These are phyloP conservation scores for Sisymbrium irio DNA, from an alignment of 345 rosid species.

Conservation along the genomic window DNA sequence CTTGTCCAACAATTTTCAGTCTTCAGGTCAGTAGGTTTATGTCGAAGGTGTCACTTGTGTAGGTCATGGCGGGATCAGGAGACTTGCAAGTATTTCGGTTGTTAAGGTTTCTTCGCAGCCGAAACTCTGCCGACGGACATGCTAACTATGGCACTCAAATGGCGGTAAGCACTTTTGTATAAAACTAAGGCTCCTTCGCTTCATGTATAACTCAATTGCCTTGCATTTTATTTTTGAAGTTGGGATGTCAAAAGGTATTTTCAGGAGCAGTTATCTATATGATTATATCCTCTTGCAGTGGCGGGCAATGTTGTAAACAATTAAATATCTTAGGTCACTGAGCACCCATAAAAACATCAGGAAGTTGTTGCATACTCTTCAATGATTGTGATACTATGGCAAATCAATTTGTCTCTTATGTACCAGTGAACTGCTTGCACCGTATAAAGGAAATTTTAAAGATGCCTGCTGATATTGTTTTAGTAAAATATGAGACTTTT, in stretches of 20 bases:
- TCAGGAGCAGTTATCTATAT: slow-evolving; percentile 7
- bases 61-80: slow-evolving; percentile 99
- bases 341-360: slow-evolving; percentile 7
- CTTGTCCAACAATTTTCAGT: neutral
- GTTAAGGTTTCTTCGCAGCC: slow-evolving; percentile 74
- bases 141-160: slow-evolving; percentile 86
- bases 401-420: slow-evolving; percentile 4
- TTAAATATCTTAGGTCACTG: neutral
- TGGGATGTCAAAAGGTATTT: slow-evolving; percentile 1
- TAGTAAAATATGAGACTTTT: slow-evolving; percentile 8
- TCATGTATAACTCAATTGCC: neutral
- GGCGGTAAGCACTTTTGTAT: slow-evolving; percentile 56
- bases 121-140: slow-evolving; percentile 81
- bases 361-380: slow-evolving; percentile 1
- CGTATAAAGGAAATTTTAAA: slow-evolving; percentile 5
- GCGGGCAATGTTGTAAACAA: slow-evolving; percentile 2
- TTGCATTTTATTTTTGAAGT: neutral
- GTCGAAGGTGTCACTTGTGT: slow-evolving; percentile 28
- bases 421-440: slow-evolving; percentile 14
- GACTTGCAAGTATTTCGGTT: slow-evolving; percentile 79
- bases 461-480: neutral
- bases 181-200: slow-evolving; percentile 2
- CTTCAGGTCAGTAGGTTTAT: slow-evolving; percentile 19
- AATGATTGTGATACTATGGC: slow-evolving; percentile 6
- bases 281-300: slow-evolving; percentile 4